Conservation (phyloP, 2,329 filamentous ascomycete species). For the Penicillium sp. region DNA sequence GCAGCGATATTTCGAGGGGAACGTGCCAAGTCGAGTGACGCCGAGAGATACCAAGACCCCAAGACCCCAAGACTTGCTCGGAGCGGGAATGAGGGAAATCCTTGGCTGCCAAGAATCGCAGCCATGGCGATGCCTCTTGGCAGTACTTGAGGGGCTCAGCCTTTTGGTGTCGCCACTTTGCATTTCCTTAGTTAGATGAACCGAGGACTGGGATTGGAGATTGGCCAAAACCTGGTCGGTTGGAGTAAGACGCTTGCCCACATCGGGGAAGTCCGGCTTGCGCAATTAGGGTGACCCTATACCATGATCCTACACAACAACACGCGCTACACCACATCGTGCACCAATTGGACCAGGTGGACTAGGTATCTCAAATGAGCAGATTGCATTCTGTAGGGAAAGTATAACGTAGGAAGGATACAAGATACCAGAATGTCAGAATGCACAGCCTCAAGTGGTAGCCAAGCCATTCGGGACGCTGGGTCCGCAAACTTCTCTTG, state of each 20-base stretch:
- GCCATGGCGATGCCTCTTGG: slow-evolving; percentile 21
- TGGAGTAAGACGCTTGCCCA: background rate
- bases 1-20: background rate
- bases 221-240: background rate
- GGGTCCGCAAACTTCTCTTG: slow-evolving; percentile 23
- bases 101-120: slow-evolving; percentile 28
- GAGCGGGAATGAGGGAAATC: slow-evolving; percentile 27
- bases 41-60: slow-evolving; percentile 16
- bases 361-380: no score
- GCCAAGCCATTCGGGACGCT: background rate
- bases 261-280: background rate
- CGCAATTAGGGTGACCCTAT: background rate
- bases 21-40: slow-evolving; percentile 2
- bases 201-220: background rate
- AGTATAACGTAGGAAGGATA: no score
- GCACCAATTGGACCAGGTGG: background rate
- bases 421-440: no score
- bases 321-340: background rate
- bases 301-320: background rate
- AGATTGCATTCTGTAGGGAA: no score
- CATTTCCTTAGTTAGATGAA: background rate
- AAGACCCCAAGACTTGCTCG: slow-evolving; percentile 12
- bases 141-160: background rate
- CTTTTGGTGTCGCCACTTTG: background rate
- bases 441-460: no score